These are phyloP conservation scores for Cryptococcus sp. DNA, from an alignment of 1,284 basidiomycete genomes.

Conservation along the genomic window DNA sequence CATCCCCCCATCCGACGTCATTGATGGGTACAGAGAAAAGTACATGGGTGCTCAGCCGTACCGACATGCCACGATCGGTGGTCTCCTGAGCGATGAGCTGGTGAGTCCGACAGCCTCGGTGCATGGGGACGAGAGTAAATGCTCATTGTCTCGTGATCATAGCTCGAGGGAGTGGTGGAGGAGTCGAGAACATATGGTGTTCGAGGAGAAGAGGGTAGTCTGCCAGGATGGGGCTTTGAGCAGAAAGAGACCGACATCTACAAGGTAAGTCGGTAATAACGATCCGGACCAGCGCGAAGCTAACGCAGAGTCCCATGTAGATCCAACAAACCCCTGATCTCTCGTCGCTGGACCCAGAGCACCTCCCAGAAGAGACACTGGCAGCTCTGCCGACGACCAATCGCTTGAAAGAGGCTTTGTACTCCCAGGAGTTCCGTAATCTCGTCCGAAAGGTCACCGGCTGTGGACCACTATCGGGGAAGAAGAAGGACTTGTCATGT, in stretches of 20 bases:
- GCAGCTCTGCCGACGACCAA: conserved; percentile 76
- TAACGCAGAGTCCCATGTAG: conserved; percentile 53
- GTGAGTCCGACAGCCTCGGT: conserved; percentile 67
- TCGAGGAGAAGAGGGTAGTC: conserved; percentile 48
- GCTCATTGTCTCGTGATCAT: conserved; percentile 18
- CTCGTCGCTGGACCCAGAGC: conserved; percentile 77
- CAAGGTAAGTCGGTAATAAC: conserved; percentile 64
- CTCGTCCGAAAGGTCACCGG: conserved; percentile 88
- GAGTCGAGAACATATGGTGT: conserved; percentile 50
- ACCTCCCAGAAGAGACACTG: conserved; percentile 60
- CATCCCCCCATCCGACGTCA: conserved; percentile 24
- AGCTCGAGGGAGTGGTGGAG: conserved; percentile 71
- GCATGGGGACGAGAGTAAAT: conserved; percentile 59
- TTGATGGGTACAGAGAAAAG: conserved; percentile 39
- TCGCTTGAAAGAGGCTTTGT: conserved; percentile 85
- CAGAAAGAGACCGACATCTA: conserved; percentile 99
- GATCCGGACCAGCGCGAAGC: not conserved
- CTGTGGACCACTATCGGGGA: conserved; percentile 85
- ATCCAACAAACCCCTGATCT: conserved; percentile 98
- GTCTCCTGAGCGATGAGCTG: conserved; percentile 81
- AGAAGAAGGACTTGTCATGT: conserved; percentile 94
- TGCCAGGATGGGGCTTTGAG: conserved; percentile 69
- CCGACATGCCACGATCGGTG: conserved; percentile 79
- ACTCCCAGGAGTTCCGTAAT: conserved; percentile 78
- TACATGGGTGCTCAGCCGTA: conserved; percentile 72